Conservation (phyloP, 2,329 filamentous ascomycete species). For the Myriosclerotinia curreyana region DNA sequence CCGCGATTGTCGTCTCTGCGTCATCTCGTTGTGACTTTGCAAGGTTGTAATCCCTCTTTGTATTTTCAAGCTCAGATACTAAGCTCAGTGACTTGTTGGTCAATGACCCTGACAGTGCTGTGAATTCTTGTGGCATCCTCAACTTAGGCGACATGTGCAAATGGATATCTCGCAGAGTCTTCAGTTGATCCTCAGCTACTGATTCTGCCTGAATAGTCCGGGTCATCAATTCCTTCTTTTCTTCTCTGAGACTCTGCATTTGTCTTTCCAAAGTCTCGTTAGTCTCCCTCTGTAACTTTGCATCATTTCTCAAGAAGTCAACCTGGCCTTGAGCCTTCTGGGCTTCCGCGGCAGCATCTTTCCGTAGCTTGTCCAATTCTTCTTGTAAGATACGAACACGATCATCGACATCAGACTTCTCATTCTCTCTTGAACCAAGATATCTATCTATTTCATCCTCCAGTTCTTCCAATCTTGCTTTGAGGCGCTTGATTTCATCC, state of each 20-base stretch:
- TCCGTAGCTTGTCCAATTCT: constrained; percentile 64
- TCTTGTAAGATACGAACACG: constrained; percentile 65
- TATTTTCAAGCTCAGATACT: constrained; percentile 56
- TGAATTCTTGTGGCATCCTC: constrained; percentile 53
- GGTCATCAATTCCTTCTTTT: constrained; percentile 50
- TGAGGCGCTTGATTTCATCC: constrained; percentile 72
- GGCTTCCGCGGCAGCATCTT: constrained; percentile 55
- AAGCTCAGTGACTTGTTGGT: constrained; percentile 56
- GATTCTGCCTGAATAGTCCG: constrained; percentile 52
- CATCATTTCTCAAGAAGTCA: constrained; percentile 60
- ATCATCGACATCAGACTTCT: constrained; percentile 68
- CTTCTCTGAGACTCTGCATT: constrained; percentile 54
- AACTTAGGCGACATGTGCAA: constrained; percentile 55
- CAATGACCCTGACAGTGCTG: constrained; percentile 58
- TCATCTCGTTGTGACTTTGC: constrained; percentile 62
- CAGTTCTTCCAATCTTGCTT: constrained; percentile 75
- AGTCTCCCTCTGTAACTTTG: constrained; percentile 56
- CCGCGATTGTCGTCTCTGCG: constrained; percentile 52
- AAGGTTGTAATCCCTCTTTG: constrained; percentile 58
- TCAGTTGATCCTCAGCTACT: constrained; percentile 50
- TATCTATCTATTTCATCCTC: constrained; percentile 90
- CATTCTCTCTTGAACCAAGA: constrained; percentile 78
- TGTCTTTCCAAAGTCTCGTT: constrained; percentile 57
- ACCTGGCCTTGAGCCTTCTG: constrained; percentile 61
- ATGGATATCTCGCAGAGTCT: constrained; percentile 57